phyloP scores from a whole-genome alignment of 2,329 filamentous ascomycete species.

The Xylariaceae sp. region DNA sequence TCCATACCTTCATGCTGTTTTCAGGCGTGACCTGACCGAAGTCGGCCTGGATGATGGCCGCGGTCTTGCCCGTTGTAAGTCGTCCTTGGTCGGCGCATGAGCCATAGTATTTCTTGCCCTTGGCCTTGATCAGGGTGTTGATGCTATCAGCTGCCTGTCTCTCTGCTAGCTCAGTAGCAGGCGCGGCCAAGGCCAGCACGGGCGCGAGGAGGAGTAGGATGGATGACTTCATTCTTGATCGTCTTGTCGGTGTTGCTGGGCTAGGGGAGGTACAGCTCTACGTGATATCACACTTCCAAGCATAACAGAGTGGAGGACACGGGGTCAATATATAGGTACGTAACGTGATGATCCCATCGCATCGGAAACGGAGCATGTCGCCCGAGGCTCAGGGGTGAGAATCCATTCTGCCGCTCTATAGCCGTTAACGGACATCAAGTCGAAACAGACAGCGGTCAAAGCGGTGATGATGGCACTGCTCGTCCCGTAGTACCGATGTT shows the following conservation, averaged over 20 bases:
- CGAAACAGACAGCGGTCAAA: not conserved
- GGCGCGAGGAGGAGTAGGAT: conserved; percentile 34
- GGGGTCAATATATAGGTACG: conserved; percentile 2
- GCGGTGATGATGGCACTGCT: not conserved
- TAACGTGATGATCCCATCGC: conserved; percentile 6
- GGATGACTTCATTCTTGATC: conserved; percentile 28
- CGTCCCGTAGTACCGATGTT: not conserved
- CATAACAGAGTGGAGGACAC: not conserved
- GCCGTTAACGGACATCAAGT: conserved; percentile 7
- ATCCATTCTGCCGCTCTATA: conserved; percentile 10
- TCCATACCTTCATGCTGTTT: conserved; percentile 46
- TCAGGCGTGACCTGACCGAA: conserved; percentile 63
- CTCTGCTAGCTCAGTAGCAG: conserved; percentile 28
- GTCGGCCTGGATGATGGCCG: conserved; percentile 52
- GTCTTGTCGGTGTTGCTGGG: conserved; percentile 8
- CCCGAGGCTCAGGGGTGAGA: conserved; percentile 7
- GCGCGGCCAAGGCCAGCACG: conserved; percentile 30
- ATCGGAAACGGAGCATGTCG: conserved; percentile 7
- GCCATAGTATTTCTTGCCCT: conserved; percentile 63
- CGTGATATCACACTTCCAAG: not conserved
- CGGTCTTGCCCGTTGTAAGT: conserved; percentile 44
- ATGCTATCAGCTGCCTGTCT: conserved; percentile 44
- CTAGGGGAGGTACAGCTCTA: not conserved
- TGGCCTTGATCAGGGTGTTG: conserved; percentile 51
- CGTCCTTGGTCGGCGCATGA: conserved; percentile 49